Evolutionary conservation across 129 eudicot species (phyloP).

Genomic region (Flaveria robusta): DNA sequence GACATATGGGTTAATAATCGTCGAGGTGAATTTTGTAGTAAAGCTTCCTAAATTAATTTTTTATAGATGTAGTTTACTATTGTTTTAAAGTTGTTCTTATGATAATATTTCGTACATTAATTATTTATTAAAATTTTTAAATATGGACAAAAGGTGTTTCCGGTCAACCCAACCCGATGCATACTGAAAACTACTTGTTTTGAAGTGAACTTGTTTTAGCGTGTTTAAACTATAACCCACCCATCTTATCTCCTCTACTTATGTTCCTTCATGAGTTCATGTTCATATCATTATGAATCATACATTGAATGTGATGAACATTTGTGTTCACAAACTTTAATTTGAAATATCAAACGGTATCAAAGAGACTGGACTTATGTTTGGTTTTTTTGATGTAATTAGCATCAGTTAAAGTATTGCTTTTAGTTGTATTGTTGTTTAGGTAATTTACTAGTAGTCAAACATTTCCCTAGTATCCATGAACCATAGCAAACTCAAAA

Average conservation of each 20-base stretch:
- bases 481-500: slow-evolving; percentile 7
- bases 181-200: not conserved
- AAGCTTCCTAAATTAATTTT: not conserved
- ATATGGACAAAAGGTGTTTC: not conserved
- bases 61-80: not conserved
- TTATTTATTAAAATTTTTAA: not conserved
- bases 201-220: not conserved
- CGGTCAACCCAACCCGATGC: not conserved
- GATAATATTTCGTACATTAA: not conserved
- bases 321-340: not conserved
- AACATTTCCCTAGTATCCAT: not conserved
- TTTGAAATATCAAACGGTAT: not conserved
- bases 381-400: not conserved
- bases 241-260: not conserved
- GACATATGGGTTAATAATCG: not conserved
- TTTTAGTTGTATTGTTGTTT: not conserved
- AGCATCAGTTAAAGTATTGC: not conserved
- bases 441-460: slow-evolving; percentile 7
- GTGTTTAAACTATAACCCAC: not conserved
- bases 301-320: slow-evolving; percentile 2
- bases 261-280: slow-evolving; percentile 7
- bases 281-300: slow-evolving; percentile 10
- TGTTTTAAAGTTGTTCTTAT: not conserved
- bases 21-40: not conserved
- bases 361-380: slow-evolving; percentile 7